Base-by-base conservation (phyloP, 306 rosid species). In the Neltuma alba region DNA sequence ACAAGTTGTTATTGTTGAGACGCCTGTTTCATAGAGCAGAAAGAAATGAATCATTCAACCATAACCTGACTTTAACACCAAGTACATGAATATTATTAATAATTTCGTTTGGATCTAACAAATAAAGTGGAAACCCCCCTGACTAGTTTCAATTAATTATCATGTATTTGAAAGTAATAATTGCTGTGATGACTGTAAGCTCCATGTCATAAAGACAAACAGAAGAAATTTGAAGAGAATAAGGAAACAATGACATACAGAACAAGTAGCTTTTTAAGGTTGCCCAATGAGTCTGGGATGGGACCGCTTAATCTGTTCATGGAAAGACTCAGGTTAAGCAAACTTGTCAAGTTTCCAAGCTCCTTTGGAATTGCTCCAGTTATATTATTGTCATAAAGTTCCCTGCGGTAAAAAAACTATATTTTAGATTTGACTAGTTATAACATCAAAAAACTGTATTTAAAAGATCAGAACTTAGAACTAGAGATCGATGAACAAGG, bases 281-380 rank as follows among this genome's bases (percentile, higher is more conserved):
- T 68, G 33, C 54, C 73, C 21, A 68, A 68, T 25, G 73, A 23
- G 20, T 7, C 12, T 68, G 73, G 73, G 34, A 68, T 68, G 36
- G 73, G n/a, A 41, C 54, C 73, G 25, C 13, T 21, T 23, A 68
- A 68, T 40, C 12, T 41, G 36, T 68, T 68, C 34, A 2, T 6
- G 34, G 5, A 40, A 40, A 68, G 73, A 41, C 41, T 54, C 73
- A 68, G 23, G 73, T 36, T 41, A 34, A 66, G 31, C 50, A 66
- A 66, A 30, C 21, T 66, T 20, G 72, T 66, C 72, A 66, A 66
- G 23, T 66, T 66, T 66, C 72, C 72, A 38, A 66, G 12, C 47
- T 36, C 72, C 0, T 1, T 4, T 10, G 72, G 72, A 15, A 66
- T 66, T 66, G 2, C 12, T 38, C 72, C 72, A 4, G 9, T 37